These are phyloP conservation scores for Diaporthe eres DNA, from an alignment of 2,329 filamentous ascomycete genomes.

Conservation along the genomic window DNA sequence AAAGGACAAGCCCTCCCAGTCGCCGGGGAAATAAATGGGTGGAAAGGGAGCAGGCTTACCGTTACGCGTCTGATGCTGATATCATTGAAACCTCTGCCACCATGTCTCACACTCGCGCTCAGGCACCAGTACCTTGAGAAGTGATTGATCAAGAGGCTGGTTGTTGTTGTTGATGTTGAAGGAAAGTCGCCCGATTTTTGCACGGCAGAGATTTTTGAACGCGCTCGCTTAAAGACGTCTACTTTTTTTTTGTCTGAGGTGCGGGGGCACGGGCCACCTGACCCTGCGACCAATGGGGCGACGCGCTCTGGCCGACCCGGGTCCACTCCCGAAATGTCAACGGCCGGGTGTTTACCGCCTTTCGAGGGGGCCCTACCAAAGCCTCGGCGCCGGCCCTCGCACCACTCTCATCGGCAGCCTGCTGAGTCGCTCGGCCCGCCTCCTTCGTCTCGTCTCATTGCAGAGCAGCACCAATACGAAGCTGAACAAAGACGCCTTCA, in stretches of 20 bases:
- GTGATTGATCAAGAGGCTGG: neutral
- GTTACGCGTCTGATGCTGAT: neutral
- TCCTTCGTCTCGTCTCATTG: neutral
- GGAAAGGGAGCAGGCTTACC: neutral
- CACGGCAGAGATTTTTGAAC: slow-evolving; percentile 19
- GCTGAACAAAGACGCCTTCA: neutral
- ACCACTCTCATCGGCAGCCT: slow-evolving; percentile 4
- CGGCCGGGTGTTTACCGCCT: slow-evolving; percentile 24
- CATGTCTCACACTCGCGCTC: neutral
- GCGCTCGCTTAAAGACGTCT: neutral
- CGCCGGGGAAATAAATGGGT: neutral
- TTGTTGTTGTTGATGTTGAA: slow-evolving; percentile 4
- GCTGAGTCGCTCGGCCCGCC: slow-evolving; percentile 21
- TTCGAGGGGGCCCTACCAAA: neutral
- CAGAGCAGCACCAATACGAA: slow-evolving; percentile 9
- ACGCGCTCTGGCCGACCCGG: neutral
- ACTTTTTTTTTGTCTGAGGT: slow-evolving; percentile 26
- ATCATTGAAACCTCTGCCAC: neutral
- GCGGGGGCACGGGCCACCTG: slow-evolving; percentile 35
- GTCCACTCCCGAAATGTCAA: slow-evolving; percentile 11
- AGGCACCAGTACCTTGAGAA: neutral
- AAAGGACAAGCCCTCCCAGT: slow-evolving; percentile 36
- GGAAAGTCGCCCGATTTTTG: neutral
- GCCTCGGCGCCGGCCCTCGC: slow-evolving; percentile 18
- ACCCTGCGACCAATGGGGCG: neutral